These are phyloP conservation scores for Hyaloscypha bicolor DNA, from an alignment of 495 filamentous ascomycete genomes.

Conservation along the genomic window DNA sequence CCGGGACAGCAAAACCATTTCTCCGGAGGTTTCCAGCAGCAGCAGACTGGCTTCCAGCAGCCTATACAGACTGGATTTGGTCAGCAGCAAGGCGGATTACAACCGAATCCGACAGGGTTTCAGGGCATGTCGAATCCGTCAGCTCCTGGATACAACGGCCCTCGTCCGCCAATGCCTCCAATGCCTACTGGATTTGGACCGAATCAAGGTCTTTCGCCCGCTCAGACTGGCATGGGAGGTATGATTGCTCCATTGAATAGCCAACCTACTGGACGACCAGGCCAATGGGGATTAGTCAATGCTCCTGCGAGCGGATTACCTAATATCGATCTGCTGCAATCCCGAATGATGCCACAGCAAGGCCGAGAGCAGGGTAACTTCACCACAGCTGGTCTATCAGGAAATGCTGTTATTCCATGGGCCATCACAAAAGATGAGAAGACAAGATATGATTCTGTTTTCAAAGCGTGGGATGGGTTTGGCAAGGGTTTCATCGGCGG, in stretches of 20 bases:
- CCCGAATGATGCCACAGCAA: conserved; percentile 97
- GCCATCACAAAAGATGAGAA: conserved; percentile 99
- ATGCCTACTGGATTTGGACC: conserved; percentile 85
- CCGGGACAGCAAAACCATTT: conserved; percentile 42
- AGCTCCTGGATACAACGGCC: conserved; percentile 67
- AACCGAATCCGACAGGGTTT: conserved; percentile 62
- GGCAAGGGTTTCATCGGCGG: conserved; percentile 92
- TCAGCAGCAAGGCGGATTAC: conserved; percentile 54
- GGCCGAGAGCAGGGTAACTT: conserved; percentile 86
- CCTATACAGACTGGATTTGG: conserved; percentile 68
- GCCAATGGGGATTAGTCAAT: conserved; percentile 98
- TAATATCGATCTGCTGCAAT: conserved; percentile 90
- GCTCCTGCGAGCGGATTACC: conserved; percentile 86
- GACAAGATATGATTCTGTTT: conserved; percentile 92
- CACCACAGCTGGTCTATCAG: conserved; percentile 83
- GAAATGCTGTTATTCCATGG: conserved; percentile 96
- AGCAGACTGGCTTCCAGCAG: conserved; percentile 62
- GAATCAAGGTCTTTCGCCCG: conserved; percentile 60
- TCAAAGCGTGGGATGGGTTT: conserved; percentile 96
- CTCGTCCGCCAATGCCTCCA: conserved; percentile 88
- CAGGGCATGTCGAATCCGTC: conserved; percentile 50
- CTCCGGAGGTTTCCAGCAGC: conserved; percentile 32
- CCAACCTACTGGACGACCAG: conserved; percentile 94
- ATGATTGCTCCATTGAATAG: conserved; percentile 70
- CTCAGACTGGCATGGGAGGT: conserved; percentile 53